Base-by-base conservation (phyloP, 306 rosid genomes). In the Biancaea sappan region DNA sequence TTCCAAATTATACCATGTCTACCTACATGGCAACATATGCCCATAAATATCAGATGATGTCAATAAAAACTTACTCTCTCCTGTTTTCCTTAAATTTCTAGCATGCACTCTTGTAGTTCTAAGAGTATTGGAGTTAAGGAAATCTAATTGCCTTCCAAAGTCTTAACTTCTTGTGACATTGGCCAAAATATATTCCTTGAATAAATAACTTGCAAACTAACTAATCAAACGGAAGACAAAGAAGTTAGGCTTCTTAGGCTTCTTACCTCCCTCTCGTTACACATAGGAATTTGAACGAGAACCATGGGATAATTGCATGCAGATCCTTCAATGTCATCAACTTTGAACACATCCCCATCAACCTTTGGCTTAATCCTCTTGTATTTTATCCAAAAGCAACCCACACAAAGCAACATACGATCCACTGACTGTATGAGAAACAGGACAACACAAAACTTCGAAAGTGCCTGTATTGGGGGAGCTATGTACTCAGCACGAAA, bases 241-340 rank as follows among this genome's bases (percentile, higher is more conserved):
- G n/a, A n/a, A n/a, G n/a, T n/a, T n/a, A n/a, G n/a, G n/a, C n/a
- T n/a, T n/a, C 22, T 34, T 71, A 48, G 77, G 71, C 52, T 35
- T 9, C 35, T 68, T 87, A 93, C 96, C 98, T 93, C 98, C 53
- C 57, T 88, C 87, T 93, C 96, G 32, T 93, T 93, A 79, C 98
- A 92, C 94, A 92, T 92, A 28, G 96, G 96, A 74, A 92, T 88
- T 84, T 92, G 96, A 86, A 93, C 80, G 62, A 93, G 85, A 78
- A 93, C 96, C 98, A 88, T 87, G 43, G 96, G 98, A 79, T 86
- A 84, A 73, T 78, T 84, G 77, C 73, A 72, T 10, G 72, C 71
- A 19, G 81, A 78, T 76, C 82, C 86, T 86, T 90, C 96, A 44
- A 87, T 75, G 73, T 93, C 95, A 58, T 85, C 87, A 21, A 21